Evolutionary conservation across 73 alveolate genomes (phyloP).

Genomic region (Uronychia binucleata): DNA sequence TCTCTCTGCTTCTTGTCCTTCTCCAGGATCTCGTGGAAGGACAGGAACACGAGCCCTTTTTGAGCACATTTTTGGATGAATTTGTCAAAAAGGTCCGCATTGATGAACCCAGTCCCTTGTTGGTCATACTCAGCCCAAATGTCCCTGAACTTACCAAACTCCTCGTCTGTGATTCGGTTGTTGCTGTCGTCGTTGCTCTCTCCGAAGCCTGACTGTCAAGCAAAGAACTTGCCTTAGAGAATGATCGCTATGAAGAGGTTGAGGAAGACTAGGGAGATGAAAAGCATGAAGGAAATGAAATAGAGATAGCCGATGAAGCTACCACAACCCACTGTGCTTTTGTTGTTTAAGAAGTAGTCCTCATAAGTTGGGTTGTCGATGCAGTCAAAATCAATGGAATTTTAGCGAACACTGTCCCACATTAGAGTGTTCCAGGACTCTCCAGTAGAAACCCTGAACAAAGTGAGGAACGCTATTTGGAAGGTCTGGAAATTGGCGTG

Average conservation of each 20-base stretch:
- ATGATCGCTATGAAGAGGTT: slow-evolving; percentile 70
- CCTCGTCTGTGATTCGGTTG: slow-evolving; percentile 10
- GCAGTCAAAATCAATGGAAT: slow-evolving; percentile 24
- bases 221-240: slow-evolving; percentile 32
- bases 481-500: slow-evolving; percentile 37
- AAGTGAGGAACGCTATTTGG: slow-evolving; percentile 6
- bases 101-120: slow-evolving; percentile 26
- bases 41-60: background rate
- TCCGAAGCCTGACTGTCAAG: background rate
- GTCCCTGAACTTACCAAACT: slow-evolving; percentile 14
- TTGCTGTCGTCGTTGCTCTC: slow-evolving; percentile 5
- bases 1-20: background rate
- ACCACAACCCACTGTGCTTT: slow-evolving; percentile 16
- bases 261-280: slow-evolving; percentile 63
- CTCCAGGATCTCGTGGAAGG: background rate
- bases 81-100: background rate
- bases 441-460: slow-evolving; percentile 36
- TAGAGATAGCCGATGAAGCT: slow-evolving; percentile 6
- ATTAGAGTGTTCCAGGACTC: slow-evolving; percentile 49
- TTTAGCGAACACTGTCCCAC: slow-evolving; percentile 2
- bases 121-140: slow-evolving; percentile 48
- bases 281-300: slow-evolving; percentile 37
- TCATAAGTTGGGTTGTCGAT: background rate
- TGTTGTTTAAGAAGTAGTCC: slow-evolving; percentile 1
- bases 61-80: background rate